phyloP scores from a whole-genome alignment of 1,284 basidiomycete genomes.

The Puccinia hordei region DNA sequence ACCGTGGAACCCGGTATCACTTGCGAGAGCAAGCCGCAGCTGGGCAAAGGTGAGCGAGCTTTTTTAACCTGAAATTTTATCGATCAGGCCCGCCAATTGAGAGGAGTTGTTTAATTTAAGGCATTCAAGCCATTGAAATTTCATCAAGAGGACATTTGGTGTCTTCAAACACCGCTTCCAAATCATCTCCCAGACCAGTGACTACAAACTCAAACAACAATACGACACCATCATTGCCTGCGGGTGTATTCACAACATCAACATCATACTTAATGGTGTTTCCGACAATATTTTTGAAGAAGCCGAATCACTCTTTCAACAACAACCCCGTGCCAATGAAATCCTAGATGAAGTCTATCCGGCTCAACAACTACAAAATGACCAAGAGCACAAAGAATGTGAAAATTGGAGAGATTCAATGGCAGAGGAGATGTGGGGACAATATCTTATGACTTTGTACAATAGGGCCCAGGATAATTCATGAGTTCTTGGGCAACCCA shows the following conservation, averaged over 20 bases:
- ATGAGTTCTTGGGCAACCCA: no score
- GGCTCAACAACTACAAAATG: background rate
- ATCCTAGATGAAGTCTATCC: no score
- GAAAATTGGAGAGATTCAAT: background rate
- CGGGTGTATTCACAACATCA: background rate
- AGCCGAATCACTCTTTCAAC: background rate
- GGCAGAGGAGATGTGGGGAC: background rate
- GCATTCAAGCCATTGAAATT: slow-evolving; percentile 47
- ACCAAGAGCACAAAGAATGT: background rate
- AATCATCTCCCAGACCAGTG: background rate
- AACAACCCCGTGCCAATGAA: no score
- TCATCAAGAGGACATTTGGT: slow-evolving; percentile 52
- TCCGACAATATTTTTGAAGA: background rate
- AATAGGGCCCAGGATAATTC: no score
- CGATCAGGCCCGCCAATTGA: slow-evolving; percentile 32
- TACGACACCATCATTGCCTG: background rate
- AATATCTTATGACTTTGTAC: no score
- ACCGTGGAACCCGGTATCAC: no score
- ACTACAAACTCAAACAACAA: background rate
- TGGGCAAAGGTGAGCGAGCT: no score
- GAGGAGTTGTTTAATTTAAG: slow-evolving; percentile 52
- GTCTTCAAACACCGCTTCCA: slow-evolving; percentile 26
- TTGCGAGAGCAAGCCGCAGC: no score
- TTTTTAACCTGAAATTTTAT: no score
- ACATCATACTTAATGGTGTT: background rate